phyloP scores from a whole-genome alignment of 257 asterid genomes.

The Euphrasia confusa region DNA sequence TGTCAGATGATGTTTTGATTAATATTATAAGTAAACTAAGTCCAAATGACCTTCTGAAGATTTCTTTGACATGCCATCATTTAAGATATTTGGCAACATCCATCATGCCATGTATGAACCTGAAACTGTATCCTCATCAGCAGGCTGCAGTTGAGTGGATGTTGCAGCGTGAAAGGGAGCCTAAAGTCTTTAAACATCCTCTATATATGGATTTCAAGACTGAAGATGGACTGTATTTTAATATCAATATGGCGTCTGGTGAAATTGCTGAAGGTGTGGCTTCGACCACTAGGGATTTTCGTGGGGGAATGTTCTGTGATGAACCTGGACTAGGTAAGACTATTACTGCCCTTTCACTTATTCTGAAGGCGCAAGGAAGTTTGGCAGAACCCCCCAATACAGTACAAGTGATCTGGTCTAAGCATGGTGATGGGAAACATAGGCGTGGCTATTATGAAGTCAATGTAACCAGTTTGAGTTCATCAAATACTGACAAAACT shows the following conservation, averaged over 20 bases:
- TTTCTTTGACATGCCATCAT: conserved; percentile 78
- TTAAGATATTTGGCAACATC: conserved; percentile 66
- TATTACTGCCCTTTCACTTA: conserved; percentile 81
- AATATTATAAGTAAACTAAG: conserved; percentile 50
- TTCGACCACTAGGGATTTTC: conserved; percentile 68
- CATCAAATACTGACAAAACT: conserved; percentile 30
- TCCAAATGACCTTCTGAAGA: conserved; percentile 65
- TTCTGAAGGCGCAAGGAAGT: conserved; percentile 83
- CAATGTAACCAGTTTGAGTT: conserved; percentile 31
- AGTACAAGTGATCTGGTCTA: conserved; percentile 69
- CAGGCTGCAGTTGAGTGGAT: conserved; percentile 97
- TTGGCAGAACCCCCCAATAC: conserved; percentile 70
- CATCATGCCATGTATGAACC: conserved; percentile 93
- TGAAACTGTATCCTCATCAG: conserved; percentile 91
- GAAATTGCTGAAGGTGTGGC: conserved; percentile 50
- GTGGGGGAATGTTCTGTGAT: conserved; percentile 98
- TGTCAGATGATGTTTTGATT: conserved; percentile 69
- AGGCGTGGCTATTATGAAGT: conserved; percentile 88
- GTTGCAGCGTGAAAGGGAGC: conserved; percentile 75
- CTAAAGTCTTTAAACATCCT: conserved; percentile 62
- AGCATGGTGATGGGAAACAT: conserved; percentile 58
- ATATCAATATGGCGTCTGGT: conserved; percentile 70
- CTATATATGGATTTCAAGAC: conserved; percentile 56
- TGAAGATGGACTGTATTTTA: conserved; percentile 64
- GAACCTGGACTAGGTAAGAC: conserved; percentile 99